Base-by-base conservation (phyloP, 2,329 filamentous ascomycete genomes). In the Colletotrichum horii region DNA sequence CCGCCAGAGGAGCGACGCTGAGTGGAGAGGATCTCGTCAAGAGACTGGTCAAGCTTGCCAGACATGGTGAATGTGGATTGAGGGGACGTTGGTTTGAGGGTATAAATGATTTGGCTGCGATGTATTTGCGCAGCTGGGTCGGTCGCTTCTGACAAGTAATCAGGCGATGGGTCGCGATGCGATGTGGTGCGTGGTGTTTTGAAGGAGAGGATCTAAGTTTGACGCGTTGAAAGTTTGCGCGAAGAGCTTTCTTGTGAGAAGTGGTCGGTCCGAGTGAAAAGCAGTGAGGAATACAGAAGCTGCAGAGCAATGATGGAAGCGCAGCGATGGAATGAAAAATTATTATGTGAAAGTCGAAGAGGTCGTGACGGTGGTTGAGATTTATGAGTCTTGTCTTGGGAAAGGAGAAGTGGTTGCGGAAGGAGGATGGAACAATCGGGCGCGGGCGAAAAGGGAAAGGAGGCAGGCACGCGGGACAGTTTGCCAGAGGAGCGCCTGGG, bases 1-100 rank as follows among this genome's bases (percentile, higher is more conserved):
- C 68, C 72, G 83, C 84, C 88, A 84, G 87, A 91, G 87, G 86
- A 90, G 81, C 88, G 87, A 81, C 90, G 91, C 85, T 91, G 93
- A 83, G 93, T 94, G 85, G 94, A 95, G 89, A 98, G 93, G 87
- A 99, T 98, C 88, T 98, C 96, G 86, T 98, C 97, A 80, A 99
- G 95, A 89, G 96, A 96, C 89, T 97, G 94, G 86, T 98, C 96
- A 83, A 99, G 94, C 89, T 98, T 98, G 89, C 92, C 94, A 89
- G 95, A 95, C 96, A 98, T 98, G 80, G 81, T 94, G 86, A 82
- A 77, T 78, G 76, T 62, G 52, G 16, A 56, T 19, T 34, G 69
- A 8, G 52, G 56, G 52, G 19, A 36, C 64, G 52, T 16, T 65
- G n/a, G 52, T n/a, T 58, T 67, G 55, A 15, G 32, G 9, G 64